Evolutionary conservation across 805 yeast genomes (phyloP).

Genomic region (Monosporozyma siamensis): DNA sequence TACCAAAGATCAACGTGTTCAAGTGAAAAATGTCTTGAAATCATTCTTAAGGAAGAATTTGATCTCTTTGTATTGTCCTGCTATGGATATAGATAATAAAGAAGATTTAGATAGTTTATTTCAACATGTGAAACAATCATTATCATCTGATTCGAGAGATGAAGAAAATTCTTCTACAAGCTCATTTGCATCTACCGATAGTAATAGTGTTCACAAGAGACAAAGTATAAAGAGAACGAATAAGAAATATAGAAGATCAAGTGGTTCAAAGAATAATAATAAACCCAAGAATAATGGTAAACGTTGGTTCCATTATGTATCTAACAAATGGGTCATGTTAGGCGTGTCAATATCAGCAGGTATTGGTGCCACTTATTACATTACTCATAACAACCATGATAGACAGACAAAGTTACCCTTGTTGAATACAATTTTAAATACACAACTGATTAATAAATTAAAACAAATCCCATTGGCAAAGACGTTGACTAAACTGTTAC

Average conservation of each 20-base stretch:
- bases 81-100: constrained; percentile 17
- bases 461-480: not conserved
- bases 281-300: not conserved
- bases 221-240: constrained; percentile 2
- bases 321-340: constrained; percentile 13
- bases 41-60: constrained; percentile 14
- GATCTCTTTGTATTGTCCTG: constrained; percentile 19
- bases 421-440: not conserved
- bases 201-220: not conserved
- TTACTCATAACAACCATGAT: constrained; percentile 1
- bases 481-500: not conserved
- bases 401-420: constrained; percentile 12
- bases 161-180: not conserved
- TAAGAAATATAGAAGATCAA: not conserved
- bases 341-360: constrained; percentile 25
- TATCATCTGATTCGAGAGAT: not conserved
- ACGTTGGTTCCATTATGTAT: not conserved
- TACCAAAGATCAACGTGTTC: constrained; percentile 22
- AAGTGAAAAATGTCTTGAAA: constrained; percentile 19
- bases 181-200: not conserved
- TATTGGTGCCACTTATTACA: constrained; percentile 25
- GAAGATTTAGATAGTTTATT: constrained; percentile 18
- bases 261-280: not conserved
- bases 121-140: not conserved
- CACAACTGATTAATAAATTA: not conserved